A percentile compares a stretch with the other conserved stretches of the same genome.
Conservation (phyloP, 495 filamentous ascomycete genomes). For the Schizothecium vesticola region DNA sequence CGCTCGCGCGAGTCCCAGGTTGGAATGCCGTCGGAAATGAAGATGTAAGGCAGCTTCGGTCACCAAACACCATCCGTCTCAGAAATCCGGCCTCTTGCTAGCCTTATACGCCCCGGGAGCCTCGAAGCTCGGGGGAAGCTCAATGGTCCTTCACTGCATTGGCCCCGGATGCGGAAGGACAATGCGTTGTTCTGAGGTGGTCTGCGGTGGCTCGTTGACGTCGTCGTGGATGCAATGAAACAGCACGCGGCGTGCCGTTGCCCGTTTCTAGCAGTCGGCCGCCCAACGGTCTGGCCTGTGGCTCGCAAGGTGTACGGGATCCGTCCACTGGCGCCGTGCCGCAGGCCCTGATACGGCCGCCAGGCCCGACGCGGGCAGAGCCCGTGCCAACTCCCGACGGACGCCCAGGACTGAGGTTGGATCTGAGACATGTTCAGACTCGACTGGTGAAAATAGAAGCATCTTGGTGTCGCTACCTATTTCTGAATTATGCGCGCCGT, state of each 20-base stretch:
- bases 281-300: background rate
- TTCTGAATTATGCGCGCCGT: background rate
- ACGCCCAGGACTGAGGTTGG: background rate
- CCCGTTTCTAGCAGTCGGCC: constrained; percentile 5
- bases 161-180: constrained; percentile 11
- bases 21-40: constrained; percentile 5
- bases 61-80: constrained; percentile 1
- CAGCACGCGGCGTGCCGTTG: constrained; percentile 11
- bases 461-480: background rate
- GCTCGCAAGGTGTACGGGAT: background rate
- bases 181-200: background rate
- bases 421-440: constrained; percentile 20
- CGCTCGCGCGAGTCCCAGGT: constrained; percentile 1
- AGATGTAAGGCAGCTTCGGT: background rate
- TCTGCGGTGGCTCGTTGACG: background rate
- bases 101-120: constrained; percentile 7
- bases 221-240: constrained; percentile 11
- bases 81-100: constrained; percentile 2
- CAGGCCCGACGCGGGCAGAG: constrained; percentile 18
- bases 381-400: background rate
- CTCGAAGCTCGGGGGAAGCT: background rate
- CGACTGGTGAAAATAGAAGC: constrained; percentile 2
- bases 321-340: background rate
- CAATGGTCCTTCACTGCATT: background rate
- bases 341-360: background rate